These are phyloP conservation scores for Globisporangium heterothallicum DNA, from an alignment of 352 stramenopile species.

Conservation along the genomic window DNA sequence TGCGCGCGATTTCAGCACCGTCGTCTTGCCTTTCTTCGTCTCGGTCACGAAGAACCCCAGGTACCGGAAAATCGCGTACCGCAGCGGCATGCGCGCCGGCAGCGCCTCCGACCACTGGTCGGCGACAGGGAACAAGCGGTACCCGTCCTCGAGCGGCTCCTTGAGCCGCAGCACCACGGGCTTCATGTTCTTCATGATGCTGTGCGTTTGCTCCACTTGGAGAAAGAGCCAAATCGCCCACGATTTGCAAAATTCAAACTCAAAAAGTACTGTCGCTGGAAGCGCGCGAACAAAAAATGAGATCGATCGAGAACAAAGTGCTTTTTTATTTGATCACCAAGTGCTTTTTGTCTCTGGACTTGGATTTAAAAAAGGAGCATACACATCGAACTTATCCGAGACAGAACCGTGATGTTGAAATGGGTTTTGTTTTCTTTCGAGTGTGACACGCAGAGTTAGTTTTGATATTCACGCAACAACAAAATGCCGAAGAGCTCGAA, in stretches of 20 bases:
- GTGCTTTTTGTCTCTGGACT: not conserved
- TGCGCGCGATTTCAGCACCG: conserved; percentile 46
- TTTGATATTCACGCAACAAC: not conserved
- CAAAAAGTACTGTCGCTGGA: not conserved
- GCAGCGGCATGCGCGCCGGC: conserved; percentile 54
- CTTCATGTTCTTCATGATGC: conserved; percentile 65
- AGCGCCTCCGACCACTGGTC: conserved; percentile 76
- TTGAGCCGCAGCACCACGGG: conserved; percentile 44
- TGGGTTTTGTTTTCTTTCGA: not conserved
- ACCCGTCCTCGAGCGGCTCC: conserved; percentile 42
- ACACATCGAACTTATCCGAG: not conserved
- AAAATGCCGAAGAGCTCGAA: not conserved
- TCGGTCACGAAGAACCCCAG: conserved; percentile 70
- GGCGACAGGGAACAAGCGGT: conserved; percentile 52
- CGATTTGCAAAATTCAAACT: not conserved
- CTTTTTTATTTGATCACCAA: not conserved
- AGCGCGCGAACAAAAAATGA: too few relatives aligned
- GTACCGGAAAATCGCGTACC: conserved; percentile 73
- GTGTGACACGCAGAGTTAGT: not conserved
- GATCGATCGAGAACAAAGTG: not conserved
- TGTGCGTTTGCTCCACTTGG: not conserved
- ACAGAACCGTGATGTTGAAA: not conserved
- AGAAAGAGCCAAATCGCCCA: not conserved
- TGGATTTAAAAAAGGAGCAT: too few relatives aligned
- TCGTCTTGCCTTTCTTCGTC: conserved; percentile 60